phyloP scores from a whole-genome alignment of 768 basidiomycete genomes.

The Lactarius evosmus region DNA sequence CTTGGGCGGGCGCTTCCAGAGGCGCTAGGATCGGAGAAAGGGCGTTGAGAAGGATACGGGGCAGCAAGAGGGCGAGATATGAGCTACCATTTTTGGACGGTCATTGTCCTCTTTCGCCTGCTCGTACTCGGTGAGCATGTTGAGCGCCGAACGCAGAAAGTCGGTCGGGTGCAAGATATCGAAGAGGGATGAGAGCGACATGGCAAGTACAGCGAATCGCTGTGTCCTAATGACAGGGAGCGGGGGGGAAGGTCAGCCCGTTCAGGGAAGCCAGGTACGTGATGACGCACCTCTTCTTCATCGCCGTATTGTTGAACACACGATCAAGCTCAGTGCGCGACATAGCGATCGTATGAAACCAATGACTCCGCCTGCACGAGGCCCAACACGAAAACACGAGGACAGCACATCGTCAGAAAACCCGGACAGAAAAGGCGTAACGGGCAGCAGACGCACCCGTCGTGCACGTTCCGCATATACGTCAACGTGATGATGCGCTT shows the following conservation, averaged over 20 bases:
- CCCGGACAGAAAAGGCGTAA: neutral
- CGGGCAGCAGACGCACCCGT: slow-evolving; percentile 57
- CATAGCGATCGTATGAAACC: slow-evolving; percentile 86
- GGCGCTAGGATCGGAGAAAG: slow-evolving; percentile 38
- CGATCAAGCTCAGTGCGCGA: slow-evolving; percentile 69
- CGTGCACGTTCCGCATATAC: slow-evolving; percentile 80
- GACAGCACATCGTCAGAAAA: neutral
- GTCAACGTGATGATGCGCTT: slow-evolving; percentile 84
- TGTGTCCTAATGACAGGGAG: slow-evolving; percentile 51
- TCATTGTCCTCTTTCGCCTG: slow-evolving; percentile 71
- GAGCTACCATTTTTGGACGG: slow-evolving; percentile 65
- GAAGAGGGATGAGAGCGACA: slow-evolving; percentile 79
- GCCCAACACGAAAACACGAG: too few species aligned
- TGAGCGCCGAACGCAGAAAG: slow-evolving; percentile 69
- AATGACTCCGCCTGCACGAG: slow-evolving; percentile 65
- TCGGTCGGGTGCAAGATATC: slow-evolving; percentile 81
- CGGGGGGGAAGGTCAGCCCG: neutral
- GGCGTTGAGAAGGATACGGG: neutral
- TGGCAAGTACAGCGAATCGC: slow-evolving; percentile 80
- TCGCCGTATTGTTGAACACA: slow-evolving; percentile 67
- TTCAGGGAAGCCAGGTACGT: neutral
- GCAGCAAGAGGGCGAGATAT: neutral
- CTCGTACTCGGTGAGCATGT: slow-evolving; percentile 74
- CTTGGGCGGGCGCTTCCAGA: slow-evolving; percentile 56
- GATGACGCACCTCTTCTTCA: slow-evolving; percentile 68